phyloP scores from a whole-genome alignment of 805 yeast species.

The Ogataea paradorogensis region DNA sequence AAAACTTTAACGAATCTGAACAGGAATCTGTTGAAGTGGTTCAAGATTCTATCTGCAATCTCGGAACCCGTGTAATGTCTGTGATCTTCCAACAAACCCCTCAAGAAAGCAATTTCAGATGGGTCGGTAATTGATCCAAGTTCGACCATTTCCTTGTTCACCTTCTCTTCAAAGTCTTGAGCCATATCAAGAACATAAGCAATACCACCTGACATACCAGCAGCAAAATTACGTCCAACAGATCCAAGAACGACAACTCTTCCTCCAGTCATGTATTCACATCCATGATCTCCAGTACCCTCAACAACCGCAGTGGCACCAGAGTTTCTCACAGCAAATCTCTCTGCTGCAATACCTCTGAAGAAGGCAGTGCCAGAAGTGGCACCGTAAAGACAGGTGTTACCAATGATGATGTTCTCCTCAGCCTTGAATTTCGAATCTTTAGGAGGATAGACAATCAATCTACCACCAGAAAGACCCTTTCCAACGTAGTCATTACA shows the following conservation, averaged over 20 bases:
- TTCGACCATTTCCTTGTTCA: conserved; percentile 80
- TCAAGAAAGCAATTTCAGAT: conserved; percentile 87
- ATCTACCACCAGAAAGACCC: conserved; percentile 93
- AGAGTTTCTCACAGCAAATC: conserved; percentile 97
- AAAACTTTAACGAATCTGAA: conserved; percentile 90
- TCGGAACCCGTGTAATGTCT: conserved; percentile 92
- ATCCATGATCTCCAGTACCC: conserved; percentile 98
- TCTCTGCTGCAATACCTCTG: conserved; percentile 97
- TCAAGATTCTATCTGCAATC: conserved; percentile 78
- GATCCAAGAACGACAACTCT: conserved; percentile 89
- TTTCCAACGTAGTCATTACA: conserved; percentile 98
- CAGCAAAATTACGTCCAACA: conserved; percentile 91
- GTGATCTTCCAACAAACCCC: conserved; percentile 92
- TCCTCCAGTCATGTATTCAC: conserved; percentile 99
- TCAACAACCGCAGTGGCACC: conserved; percentile 97
- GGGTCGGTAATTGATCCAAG: conserved; percentile 77
- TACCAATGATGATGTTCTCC: conserved; percentile 95
- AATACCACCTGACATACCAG: conserved; percentile 99
- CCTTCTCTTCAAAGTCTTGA: conserved; percentile 80
- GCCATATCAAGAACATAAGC: conserved; percentile 95
- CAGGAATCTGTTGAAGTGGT: conserved; percentile 83
- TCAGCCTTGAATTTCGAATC: conserved; percentile 84
- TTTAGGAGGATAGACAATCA: conserved; percentile 88
- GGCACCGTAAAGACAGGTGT: conserved; percentile 97
- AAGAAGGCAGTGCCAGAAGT: conserved; percentile 92